A percentile compares a stretch with the other conserved stretches of the same genome.
phyloP scores from a whole-genome alignment of 2,329 filamentous ascomycete species.

The Neonectria magnoliae region DNA sequence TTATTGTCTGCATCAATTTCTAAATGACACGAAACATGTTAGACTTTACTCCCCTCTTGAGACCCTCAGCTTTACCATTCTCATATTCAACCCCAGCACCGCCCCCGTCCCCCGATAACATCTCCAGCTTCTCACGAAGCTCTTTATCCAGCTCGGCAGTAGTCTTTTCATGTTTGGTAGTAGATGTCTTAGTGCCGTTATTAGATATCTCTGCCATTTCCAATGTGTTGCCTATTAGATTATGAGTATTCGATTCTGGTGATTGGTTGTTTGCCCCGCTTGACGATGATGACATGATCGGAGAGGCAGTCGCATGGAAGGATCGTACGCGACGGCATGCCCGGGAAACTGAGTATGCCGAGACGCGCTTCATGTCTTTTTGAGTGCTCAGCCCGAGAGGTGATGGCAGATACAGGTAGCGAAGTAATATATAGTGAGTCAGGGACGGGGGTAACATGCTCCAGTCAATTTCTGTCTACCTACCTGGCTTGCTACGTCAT shows the following conservation, averaged over 20 bases:
- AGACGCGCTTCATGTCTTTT: too few species aligned
- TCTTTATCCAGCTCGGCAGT: conserved; percentile 73
- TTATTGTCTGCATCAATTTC: too few species aligned
- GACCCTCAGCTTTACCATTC: conserved; percentile 74
- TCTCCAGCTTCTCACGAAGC: conserved; percentile 71
- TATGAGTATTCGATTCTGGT: not conserved
- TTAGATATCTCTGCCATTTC: not conserved
- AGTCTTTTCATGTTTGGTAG: conserved; percentile 56
- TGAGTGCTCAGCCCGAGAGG: too few species aligned
- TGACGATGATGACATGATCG: not conserved
- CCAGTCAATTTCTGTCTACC: too few species aligned
- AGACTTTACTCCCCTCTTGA: conserved; percentile 78
- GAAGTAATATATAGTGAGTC: too few species aligned
- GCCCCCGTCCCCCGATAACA: conserved; percentile 75
- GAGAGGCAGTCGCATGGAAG: not conserved
- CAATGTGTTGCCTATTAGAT: not conserved
- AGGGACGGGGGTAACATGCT: too few species aligned
- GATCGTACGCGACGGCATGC: not conserved
- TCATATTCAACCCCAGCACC: conserved; percentile 79
- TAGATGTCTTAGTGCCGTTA: not conserved
- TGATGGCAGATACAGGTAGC: too few species aligned
- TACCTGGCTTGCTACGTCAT: too few species aligned
- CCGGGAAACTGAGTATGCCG: not conserved
- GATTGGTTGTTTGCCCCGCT: not conserved
- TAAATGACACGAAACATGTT: conserved; percentile 82